Base-by-base conservation (phyloP, 2,329 filamentous ascomycete genomes). In the Neofusicoccum umdonicola region DNA sequence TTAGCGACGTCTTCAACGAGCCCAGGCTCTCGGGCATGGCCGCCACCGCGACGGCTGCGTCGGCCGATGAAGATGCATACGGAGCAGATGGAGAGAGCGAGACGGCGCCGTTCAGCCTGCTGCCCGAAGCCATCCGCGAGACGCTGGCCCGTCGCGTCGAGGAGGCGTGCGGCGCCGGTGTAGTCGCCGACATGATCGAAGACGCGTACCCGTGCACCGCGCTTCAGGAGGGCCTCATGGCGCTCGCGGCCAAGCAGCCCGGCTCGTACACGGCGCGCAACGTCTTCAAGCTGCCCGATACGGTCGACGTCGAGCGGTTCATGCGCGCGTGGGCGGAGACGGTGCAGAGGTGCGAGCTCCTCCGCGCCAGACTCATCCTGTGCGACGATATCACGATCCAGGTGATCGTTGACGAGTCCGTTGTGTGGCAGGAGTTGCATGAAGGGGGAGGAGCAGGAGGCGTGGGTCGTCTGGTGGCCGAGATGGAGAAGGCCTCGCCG, bases 301-400 rank as follows among this genome's bases (percentile, higher is more conserved):
- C 34, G 27, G 27, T 52, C 7, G 34, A 52, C 19, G 51, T 75
- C 2, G 72, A 78, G 50, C 71, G 66, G 5, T 71, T 79, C 45
- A 72, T 75, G 61, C 58, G 66, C 6, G 76, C 79, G 0, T 81
- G 79, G 67, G 73, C 77, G 56, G 77, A 85, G 42, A 82, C 90
- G 3, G 84, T 90, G 1, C 75, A 81, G 3, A 80, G 79, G 7
- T 87, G 89, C 70, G 87, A 89, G 68, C 87, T 90, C 27, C 77
- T 90, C 3, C 84, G 87, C 6, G 90, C 88, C 0, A 84, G 90
- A 5, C 90, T 90, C 67, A 81, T 89, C n/a, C 79, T 82, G 15
- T 60, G 71, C 65, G 78, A 81, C 7, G 44, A 19, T 3, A 2
- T 22, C 27, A 31, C 27, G 27, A 7, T 31, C 6, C 27, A 31